Percentiles rank a stretch among this genome's conserved stretches.
phyloP scores from a whole-genome alignment of 2,329 filamentous ascomycete species.

The Pseudogymnoascus sp. region DNA sequence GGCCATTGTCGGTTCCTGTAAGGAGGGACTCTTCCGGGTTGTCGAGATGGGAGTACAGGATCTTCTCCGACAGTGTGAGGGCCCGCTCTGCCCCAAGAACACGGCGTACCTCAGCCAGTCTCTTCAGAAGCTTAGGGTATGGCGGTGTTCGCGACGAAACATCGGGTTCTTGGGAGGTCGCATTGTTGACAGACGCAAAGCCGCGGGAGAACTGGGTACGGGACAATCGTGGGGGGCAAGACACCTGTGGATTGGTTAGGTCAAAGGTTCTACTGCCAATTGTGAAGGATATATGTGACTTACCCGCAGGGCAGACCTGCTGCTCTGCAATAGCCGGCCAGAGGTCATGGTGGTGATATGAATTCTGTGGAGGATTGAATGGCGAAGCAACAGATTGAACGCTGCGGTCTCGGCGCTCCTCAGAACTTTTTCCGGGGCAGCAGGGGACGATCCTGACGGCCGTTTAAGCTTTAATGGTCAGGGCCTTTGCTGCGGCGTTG shows the following conservation, averaged over 20 bases:
- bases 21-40: constrained; percentile 83
- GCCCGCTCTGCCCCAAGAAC: constrained; percentile 55
- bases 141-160: constrained; percentile 47
- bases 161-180: constrained; percentile 20
- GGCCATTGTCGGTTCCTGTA: constrained; percentile 73
- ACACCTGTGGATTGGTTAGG: constrained; percentile 14
- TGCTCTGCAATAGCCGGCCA: constrained; percentile 23
- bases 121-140: constrained; percentile 73
- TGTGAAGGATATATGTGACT: not conserved
- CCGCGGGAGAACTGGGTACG: constrained; percentile 18
- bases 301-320: constrained; percentile 26
- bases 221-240: constrained; percentile 12
- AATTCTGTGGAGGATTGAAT: not conserved
- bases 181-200: constrained; percentile 23
- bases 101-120: constrained; percentile 64
- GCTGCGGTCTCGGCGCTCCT: constrained; percentile 7
- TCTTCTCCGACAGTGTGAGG: constrained; percentile 93
- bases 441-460: constrained; percentile 2
- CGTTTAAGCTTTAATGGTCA: not conserved
- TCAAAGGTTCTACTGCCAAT: constrained; percentile 16
- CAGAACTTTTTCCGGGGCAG: not conserved
- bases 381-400: constrained; percentile 1
- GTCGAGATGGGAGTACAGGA: constrained; percentile 91
- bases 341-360: constrained; percentile 21
- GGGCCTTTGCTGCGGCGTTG: not conserved